Evolutionary conservation across 257 asterid species (phyloP), one percentile per base, ranked within the genome.

Genomic region (Mitragyna speciosa): DNA sequence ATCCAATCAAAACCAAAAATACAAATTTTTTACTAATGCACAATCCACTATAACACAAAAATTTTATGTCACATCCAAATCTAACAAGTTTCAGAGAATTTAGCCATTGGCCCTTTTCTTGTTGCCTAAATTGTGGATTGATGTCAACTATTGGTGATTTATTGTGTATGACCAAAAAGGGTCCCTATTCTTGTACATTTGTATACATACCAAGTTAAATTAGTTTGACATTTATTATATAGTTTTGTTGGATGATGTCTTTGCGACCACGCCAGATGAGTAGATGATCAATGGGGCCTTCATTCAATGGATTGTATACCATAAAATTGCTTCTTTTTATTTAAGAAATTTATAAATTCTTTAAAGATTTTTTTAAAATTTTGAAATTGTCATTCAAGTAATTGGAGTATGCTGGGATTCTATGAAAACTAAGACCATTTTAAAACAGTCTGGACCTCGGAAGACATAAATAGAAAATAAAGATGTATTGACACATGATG

Each of bases 201-300:
- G 15, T 68, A n/a, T 19, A 19, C 56, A 39, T 20, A 39, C 73
- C 20, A 69, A 20, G 52, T 30, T 45, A 56, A 73, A 54, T 6
- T 56, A 75, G 39, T 10, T 12, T 0, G 22, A 12, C n/a, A 75
- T 75, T 75, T 74, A 33, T 52, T 75, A 12, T 10, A 19, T 26
- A 48, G 41, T 58, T 59, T 7, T 26, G 19, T 61, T 61, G 36
- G 72, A 43, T 76, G 61, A 26, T 76, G 19, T 43, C 79, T 76
- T 76, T 76, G 71, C 10, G 4, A n/a, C 54, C 79, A 76, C 3
- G 71, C 59, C 12, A 70, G 15, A 22, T 22, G 51, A 30, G 67
- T 52, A 54, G 78, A 54, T 31, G 49, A 73, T 54, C 2, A 56
- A 20, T 56, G 47, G 77, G 66, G 26, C 76, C 76, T 73, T 51